Percentiles rank a stretch among this genome's conserved stretches.
Conservation (phyloP, 78 protist species). For the Anaeramoeba flamelloides region DNA sequence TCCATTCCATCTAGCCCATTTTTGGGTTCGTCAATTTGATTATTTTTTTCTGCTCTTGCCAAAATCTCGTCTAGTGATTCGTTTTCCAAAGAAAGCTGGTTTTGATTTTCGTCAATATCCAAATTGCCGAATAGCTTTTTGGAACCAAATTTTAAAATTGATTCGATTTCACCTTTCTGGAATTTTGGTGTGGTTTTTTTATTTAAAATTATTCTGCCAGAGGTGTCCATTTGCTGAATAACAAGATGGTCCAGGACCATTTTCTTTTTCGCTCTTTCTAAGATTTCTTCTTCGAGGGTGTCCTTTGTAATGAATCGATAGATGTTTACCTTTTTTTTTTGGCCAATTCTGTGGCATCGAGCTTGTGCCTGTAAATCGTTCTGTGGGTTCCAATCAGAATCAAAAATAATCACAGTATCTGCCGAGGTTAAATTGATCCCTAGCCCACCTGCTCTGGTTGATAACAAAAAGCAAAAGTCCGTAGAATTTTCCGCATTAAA, state of each 20-base stretch:
- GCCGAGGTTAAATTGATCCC: conserved; percentile 27
- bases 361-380: conserved; percentile 86
- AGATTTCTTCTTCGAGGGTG: conserved; percentile 27
- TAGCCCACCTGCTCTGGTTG: conserved; percentile 26
- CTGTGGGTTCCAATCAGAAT: conserved; percentile 86
- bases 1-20: too few relatives aligned
- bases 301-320: conserved; percentile 23
- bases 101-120: too few relatives aligned
- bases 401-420: conserved; percentile 14
- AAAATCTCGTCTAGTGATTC: neutral
- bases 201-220: neutral
- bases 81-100: too few relatives aligned
- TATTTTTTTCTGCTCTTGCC: neutral
- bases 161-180: neutral
- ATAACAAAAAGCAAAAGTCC: conserved; percentile 67
- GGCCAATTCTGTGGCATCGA: conserved; percentile 94
- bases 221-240: conserved; percentile 17
- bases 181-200: neutral
- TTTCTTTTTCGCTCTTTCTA: conserved; percentile 7
- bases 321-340: conserved; percentile 72
- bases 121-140: neutral
- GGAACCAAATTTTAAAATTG: neutral
- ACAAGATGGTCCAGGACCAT: conserved; percentile 9
- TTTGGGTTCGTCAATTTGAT: too few relatives aligned
- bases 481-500: conserved; percentile 51